A percentile compares a stretch with the other conserved stretches of the same genome.
phyloP scores from a whole-genome alignment of 2,329 filamentous ascomycete species.

The Fusarium torulosum region DNA sequence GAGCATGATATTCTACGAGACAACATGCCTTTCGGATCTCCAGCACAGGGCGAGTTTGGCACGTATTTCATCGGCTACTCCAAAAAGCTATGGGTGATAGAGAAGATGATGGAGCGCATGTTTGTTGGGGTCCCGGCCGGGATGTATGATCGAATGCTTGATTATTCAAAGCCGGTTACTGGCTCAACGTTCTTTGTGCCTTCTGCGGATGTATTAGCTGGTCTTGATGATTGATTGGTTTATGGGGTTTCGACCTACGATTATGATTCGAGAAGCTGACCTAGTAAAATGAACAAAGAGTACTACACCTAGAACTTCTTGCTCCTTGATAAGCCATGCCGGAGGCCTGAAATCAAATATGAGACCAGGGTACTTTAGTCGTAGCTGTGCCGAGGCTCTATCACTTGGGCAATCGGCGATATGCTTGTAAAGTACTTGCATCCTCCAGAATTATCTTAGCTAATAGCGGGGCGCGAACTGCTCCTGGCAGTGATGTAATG shows the following conservation, averaged over 20 bases:
- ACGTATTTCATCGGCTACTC: conserved; percentile 72
- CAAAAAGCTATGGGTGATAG: conserved; percentile 66
- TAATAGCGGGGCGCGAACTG: neutral
- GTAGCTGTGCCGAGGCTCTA: conserved; percentile 1
- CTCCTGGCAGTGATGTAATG: conserved; percentile 12
- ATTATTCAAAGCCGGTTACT: conserved; percentile 66
- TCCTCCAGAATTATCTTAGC: neutral
- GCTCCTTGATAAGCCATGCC: neutral
- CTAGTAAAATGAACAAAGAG: neutral
- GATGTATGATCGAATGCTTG: conserved; percentile 66
- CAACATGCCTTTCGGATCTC: conserved; percentile 72
- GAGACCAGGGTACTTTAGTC: neutral
- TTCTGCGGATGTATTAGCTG: conserved; percentile 20
- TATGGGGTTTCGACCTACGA: neutral
- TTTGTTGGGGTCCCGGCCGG: conserved; percentile 67
- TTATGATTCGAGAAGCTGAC: neutral
- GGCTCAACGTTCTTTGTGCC: conserved; percentile 68
- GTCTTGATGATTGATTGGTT: conserved; percentile 13
- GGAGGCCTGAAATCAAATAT: no score
- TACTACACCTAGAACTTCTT: neutral
- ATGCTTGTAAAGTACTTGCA: neutral
- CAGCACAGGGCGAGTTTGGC: conserved; percentile 63
- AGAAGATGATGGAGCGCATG: conserved; percentile 70
- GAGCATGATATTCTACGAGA: conserved; percentile 68
- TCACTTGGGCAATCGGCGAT: neutral